Evolutionary conservation across 768 basidiomycete species (phyloP), one percentile per base, ranked within the genome.

Genomic region (Butyriboletus loyo): DNA sequence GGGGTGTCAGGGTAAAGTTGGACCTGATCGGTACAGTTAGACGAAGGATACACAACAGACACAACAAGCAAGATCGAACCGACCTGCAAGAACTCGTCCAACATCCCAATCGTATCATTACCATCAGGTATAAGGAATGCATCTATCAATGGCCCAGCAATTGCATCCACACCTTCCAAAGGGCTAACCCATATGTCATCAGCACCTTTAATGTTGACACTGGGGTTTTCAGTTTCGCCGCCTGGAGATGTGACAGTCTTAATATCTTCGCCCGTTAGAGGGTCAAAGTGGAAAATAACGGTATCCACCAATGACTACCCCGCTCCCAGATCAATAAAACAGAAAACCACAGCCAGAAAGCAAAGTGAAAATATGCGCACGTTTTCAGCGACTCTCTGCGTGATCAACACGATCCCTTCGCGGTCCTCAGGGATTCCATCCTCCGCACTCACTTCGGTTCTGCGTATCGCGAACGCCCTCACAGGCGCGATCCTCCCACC

Each of bases 71-170:
- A 39, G 37, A 21, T 35, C 4, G 14, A 56, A 47, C 75, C 25
- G 49, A 87, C 89, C 78, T 91, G 88, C 36, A 88, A 76, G 64
- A 80, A 86, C 57, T 89, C 83, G 60, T 93, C 91, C 36, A 94
- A 71, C 32, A 92, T 70, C 6, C 87, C 71, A 11, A 92, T 70
- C 9, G 80, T 73, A 60, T 80, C 83, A 21, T 67, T 69, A 4
- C 70, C 56, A 24, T 66, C 68, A 0, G 76, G 72, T n/a, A 85
- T 42, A 22, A 85, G 66, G 67, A 78, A 88, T 15, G 77, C 78
- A 44, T 88, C 84, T 2, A 82, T 68, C 28, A 82, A 62, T 1
- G 81, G 76, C 0, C 87, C 87, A 3, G 77, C 67, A 34, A 89
- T 78, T 27, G 82, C 65, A 57, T 87, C 85, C 7, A 76, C 59